phyloP scores from a whole-genome alignment of 768 basidiomycete species.

The Russula virescens region DNA sequence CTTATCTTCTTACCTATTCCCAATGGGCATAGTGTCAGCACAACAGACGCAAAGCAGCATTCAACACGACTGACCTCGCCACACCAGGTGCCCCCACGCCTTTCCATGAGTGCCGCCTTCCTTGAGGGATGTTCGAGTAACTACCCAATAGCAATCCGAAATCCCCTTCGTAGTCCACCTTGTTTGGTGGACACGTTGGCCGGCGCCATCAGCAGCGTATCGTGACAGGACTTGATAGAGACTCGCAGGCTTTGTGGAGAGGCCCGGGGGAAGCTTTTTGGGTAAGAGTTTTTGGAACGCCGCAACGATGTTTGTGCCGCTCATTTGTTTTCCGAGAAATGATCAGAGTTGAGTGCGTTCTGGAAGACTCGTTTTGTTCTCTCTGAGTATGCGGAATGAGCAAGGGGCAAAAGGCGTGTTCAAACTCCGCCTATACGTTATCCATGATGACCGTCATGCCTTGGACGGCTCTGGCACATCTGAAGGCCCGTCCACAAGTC shows the following conservation, averaged over 20 bases:
- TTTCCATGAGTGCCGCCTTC: slow-evolving; percentile 70
- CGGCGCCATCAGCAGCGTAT: slow-evolving; percentile 60
- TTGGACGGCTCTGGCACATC: neutral
- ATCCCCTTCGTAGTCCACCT: slow-evolving; percentile 72
- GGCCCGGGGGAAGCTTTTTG: slow-evolving; percentile 50
- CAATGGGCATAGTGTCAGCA: neutral
- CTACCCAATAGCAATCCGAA: slow-evolving; percentile 62
- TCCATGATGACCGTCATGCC: neutral
- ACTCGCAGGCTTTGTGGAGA: slow-evolving; percentile 52
- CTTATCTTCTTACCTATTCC: slow-evolving; percentile 59
- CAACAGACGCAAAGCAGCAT: neutral
- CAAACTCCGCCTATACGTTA: slow-evolving; percentile 14
- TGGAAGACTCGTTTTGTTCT: neutral
- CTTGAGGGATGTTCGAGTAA: slow-evolving; percentile 69
- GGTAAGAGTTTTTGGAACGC: slow-evolving; percentile 56
- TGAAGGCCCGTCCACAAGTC: neutral
- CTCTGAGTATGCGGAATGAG: neutral
- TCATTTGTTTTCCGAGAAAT: slow-evolving; percentile 15
- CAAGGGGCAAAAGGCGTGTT: neutral
- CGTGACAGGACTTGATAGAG: slow-evolving; percentile 70
- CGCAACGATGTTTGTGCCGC: slow-evolving; percentile 23
- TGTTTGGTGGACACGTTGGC: slow-evolving; percentile 61
- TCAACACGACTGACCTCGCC: slow-evolving; percentile 55
- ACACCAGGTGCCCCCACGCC: slow-evolving; percentile 75
- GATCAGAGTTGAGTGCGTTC: neutral